Percentiles rank a stretch among this genome's conserved stretches.
Conservation (phyloP, 2,329 filamentous ascomycete genomes). For the Amphichorda felina region DNA sequence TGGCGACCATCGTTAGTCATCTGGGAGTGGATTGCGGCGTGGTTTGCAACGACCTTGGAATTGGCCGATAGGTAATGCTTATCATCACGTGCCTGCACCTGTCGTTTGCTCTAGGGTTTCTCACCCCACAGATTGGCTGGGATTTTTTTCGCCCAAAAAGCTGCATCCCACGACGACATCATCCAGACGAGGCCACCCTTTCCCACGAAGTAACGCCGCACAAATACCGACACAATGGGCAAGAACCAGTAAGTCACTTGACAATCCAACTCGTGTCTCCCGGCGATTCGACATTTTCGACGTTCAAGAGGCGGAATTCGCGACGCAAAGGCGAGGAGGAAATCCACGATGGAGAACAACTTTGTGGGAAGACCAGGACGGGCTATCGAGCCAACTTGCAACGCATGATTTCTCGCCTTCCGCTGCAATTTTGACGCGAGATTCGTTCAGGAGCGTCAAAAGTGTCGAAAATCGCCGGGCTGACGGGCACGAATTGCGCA, state of each 20-base stretch:
- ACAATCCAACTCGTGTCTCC: not conserved
- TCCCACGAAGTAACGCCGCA: slow-evolving; percentile 27
- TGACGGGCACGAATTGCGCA: too few relatives aligned
- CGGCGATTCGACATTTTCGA: not conserved
- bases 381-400: too few relatives aligned
- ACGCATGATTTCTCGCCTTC: too few relatives aligned
- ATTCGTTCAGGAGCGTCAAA: too few relatives aligned
- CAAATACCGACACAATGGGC: slow-evolving; percentile 45
- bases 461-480: too few relatives aligned
- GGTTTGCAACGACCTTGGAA: too few relatives aligned
- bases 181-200: slow-evolving; percentile 19
- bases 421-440: too few relatives aligned
- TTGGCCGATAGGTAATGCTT: not conserved
- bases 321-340: not conserved
- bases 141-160: slow-evolving; percentile 21
- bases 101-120: slow-evolving; percentile 25
- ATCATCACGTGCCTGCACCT: slow-evolving; percentile 19
- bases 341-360: not conserved
- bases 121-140: slow-evolving; percentile 23
- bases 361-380: too few relatives aligned
- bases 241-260: slow-evolving; percentile 46
- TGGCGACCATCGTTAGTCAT: not conserved
- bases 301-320: not conserved
- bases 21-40: too few relatives aligned
- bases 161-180: slow-evolving; percentile 21